These are phyloP conservation scores for Furcasterigmium sp. DNA, from an alignment of 2,329 filamentous ascomycete genomes.

Conservation along the genomic window DNA sequence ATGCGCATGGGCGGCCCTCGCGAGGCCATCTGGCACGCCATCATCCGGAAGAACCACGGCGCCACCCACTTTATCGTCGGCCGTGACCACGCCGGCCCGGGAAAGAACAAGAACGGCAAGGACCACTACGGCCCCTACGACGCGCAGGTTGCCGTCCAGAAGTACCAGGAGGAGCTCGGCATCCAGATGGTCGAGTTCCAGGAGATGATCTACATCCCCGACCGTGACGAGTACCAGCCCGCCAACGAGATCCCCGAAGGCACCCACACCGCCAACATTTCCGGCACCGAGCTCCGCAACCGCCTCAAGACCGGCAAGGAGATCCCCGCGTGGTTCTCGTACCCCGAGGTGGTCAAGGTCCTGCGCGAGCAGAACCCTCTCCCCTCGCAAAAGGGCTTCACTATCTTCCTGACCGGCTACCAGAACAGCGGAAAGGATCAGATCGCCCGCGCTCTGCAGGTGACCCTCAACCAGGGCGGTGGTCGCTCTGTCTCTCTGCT, in stretches of 20 bases:
- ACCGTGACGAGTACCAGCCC: conserved; percentile 93
- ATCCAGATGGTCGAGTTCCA: conserved; percentile 99
- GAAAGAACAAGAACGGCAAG: conserved; percentile 94
- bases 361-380: conserved; percentile 95
- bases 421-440: conserved; percentile 97
- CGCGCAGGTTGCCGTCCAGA: conserved; percentile 91
- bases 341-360: conserved; percentile 95
- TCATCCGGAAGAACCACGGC: conserved; percentile 99
- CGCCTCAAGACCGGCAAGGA: conserved; percentile 87
- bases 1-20: conserved; percentile 99
- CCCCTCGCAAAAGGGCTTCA: conserved; percentile 90
- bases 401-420: conserved; percentile 95
- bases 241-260: conserved; percentile 83
- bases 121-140: conserved; percentile 99
- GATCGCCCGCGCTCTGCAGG: conserved; percentile 90
- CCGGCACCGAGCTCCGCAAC: conserved; percentile 83
- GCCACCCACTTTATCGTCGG: conserved; percentile 99
- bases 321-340: conserved; percentile 99
- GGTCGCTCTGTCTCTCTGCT: conserved; percentile 91
- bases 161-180: conserved; percentile 93
- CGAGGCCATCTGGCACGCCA: conserved; percentile 99
- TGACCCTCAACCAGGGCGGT: conserved; percentile 96
- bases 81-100: conserved; percentile 94
- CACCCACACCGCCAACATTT: conserved; percentile 82
- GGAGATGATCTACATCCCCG: conserved; percentile 98